These are phyloP conservation scores for Aureobasidium namibiae DNA, from an alignment of 2,329 filamentous ascomycete species.

Conservation along the genomic window DNA sequence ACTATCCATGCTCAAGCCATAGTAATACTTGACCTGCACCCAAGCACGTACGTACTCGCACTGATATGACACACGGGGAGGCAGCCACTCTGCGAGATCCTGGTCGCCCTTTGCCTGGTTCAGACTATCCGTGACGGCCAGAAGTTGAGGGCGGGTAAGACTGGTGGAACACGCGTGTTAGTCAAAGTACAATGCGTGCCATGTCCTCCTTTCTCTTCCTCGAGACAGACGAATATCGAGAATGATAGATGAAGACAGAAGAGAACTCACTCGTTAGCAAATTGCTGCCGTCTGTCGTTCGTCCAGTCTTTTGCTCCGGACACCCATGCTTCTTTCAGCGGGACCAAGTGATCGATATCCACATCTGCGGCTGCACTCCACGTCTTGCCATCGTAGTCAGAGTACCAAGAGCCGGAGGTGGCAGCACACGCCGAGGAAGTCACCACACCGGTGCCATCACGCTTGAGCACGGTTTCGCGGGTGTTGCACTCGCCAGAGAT, in stretches of 20 bases:
- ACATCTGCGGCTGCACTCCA: slow-evolving; percentile 63
- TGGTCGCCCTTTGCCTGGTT: slow-evolving; percentile 68
- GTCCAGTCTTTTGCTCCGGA: slow-evolving; percentile 63
- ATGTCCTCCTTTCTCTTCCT: no score
- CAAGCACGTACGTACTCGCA: slow-evolving; percentile 73
- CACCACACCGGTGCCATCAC: slow-evolving; percentile 60
- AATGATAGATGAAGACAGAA: no score
- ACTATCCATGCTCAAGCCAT: slow-evolving; percentile 57
- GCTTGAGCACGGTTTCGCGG: slow-evolving; percentile 61
- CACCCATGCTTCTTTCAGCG: slow-evolving; percentile 67
- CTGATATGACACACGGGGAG: slow-evolving; percentile 59
- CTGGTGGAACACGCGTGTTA: background rate
- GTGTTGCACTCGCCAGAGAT: slow-evolving; percentile 62
- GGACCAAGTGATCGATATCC: slow-evolving; percentile 79
- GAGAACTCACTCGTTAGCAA: slow-evolving; percentile 47
- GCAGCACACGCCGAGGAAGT: slow-evolving; percentile 53
- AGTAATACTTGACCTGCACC: slow-evolving; percentile 71
- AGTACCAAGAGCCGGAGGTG: slow-evolving; percentile 60
- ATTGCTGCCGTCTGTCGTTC: slow-evolving; percentile 54
- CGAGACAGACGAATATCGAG: no score
- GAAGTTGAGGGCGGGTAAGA: slow-evolving; percentile 53
- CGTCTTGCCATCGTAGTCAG: slow-evolving; percentile 64
- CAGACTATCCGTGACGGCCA: slow-evolving; percentile 69
- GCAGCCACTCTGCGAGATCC: slow-evolving; percentile 70
- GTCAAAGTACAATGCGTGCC: no score